Percentiles rank a stretch among this genome's conserved stretches.
phyloP scores from a whole-genome alignment of 2,329 filamentous ascomycete species.

The Cordyceps cateniannulata region DNA sequence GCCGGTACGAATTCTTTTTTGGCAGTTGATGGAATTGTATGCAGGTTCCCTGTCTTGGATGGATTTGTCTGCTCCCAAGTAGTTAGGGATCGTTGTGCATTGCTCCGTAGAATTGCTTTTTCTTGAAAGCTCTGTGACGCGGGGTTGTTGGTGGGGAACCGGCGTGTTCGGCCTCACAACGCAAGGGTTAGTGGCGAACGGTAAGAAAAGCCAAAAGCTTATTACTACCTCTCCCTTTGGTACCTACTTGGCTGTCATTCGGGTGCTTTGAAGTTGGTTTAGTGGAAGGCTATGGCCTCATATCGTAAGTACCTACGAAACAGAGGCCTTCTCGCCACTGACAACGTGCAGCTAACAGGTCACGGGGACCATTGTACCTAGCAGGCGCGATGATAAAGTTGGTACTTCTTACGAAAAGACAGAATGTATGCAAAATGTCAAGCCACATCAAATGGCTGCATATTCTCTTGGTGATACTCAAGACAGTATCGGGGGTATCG shows the following conservation, averaged over 20 bases:
- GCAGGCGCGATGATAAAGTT: background rate
- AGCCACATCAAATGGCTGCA: background rate
- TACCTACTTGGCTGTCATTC: too few species aligned
- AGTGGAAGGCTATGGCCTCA: too few species aligned
- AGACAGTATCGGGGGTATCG: constrained; percentile 6
- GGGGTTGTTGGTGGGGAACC: constrained; percentile 6
- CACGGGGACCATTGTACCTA: too few species aligned
- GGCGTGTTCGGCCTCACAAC: background rate
- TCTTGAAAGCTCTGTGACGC: background rate
- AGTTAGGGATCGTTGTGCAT: background rate
- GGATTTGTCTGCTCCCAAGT: background rate
- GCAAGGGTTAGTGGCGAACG: background rate
- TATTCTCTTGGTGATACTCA: background rate
- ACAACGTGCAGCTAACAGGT: too few species aligned
- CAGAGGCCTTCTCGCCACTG: too few species aligned
- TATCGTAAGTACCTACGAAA: too few species aligned
- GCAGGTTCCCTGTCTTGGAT: background rate
- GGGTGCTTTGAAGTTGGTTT: too few species aligned
- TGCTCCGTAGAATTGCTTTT: background rate
- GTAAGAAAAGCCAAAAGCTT: background rate
- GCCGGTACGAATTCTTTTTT: background rate
- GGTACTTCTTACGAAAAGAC: too few species aligned
- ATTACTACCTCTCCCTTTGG: too few species aligned
- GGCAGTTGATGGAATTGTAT: background rate
- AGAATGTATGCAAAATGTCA: too few species aligned